Evolutionary conservation across 2,329 filamentous ascomycete genomes (phyloP).

Genomic region (Xylaria arbuscula): DNA sequence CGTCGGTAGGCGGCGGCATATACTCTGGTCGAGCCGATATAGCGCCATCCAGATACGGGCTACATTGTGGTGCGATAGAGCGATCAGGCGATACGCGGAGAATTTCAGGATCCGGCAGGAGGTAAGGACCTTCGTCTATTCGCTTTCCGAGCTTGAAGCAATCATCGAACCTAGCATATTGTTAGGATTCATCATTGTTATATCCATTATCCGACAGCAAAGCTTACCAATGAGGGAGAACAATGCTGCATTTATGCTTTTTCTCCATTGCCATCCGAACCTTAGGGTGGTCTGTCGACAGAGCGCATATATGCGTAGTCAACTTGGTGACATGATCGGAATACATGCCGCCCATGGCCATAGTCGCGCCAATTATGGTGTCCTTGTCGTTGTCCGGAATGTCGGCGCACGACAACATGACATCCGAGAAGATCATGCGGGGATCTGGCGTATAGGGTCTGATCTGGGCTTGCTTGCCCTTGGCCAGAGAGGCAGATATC

Average conservation of each 20-base stretch:
- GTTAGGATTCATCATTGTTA: constrained; percentile 41
- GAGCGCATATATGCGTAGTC: constrained; percentile 89
- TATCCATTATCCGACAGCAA: background rate
- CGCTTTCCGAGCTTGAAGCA: constrained; percentile 92
- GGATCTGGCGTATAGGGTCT: constrained; percentile 92
- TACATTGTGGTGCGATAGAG: constrained; percentile 65
- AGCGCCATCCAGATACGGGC: constrained; percentile 74
- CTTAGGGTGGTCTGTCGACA: constrained; percentile 79
- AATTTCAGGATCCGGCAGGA: constrained; percentile 86
- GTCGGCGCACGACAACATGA: constrained; percentile 84
- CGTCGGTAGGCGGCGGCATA: constrained; percentile 56
- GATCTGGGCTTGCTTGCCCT: constrained; percentile 77
- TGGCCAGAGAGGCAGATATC: constrained; percentile 77
- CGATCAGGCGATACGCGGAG: constrained; percentile 69
- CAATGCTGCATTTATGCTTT: constrained; percentile 79
- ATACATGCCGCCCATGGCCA: constrained; percentile 89
- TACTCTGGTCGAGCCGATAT: constrained; percentile 62
- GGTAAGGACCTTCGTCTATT: constrained; percentile 89
- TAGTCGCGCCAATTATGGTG: constrained; percentile 87
- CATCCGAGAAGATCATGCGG: constrained; percentile 86
- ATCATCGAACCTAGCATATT: constrained; percentile 83
- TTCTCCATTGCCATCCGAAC: constrained; percentile 72
- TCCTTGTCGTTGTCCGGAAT: constrained; percentile 89
- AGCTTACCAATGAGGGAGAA: constrained; percentile 88
- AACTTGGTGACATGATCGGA: constrained; percentile 75